Conservation (phyloP, 768 basidiomycete genomes). For the Gymnopilus dilepis region DNA sequence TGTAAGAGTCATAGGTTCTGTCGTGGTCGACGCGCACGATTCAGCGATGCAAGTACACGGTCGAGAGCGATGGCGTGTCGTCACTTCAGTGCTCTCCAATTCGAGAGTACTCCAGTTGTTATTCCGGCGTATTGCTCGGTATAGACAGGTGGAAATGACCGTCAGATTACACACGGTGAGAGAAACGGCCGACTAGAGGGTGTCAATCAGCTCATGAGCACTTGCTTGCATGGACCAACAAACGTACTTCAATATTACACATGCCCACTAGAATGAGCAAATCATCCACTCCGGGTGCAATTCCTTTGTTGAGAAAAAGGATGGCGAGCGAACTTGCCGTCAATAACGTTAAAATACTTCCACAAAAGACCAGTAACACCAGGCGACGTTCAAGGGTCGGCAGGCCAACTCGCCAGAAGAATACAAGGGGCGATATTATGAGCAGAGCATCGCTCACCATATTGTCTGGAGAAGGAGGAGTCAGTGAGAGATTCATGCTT, state of each 20-base stretch:
- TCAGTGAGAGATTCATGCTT: neutral
- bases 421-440: neutral
- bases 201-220: neutral
- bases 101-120: neutral
- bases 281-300: neutral
- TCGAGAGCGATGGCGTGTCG: neutral
- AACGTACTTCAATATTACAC: neutral
- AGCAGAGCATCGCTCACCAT: neutral
- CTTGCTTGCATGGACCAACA: neutral
- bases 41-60: neutral
- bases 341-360: constrained; percentile 3
- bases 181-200: neutral
- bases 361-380: constrained; percentile 3
- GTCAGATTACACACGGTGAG: constrained; percentile 2
- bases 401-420: constrained; percentile 6
- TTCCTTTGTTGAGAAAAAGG: neutral
- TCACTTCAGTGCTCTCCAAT: neutral
- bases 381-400: neutral
- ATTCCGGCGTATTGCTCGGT: neutral
- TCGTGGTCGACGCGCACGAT: neutral
- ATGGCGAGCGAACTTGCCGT: neutral
- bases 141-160: constrained; percentile 2
- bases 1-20: neutral
- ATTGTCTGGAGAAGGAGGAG: neutral
- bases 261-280: constrained; percentile 2